Evolutionary conservation across 2,329 filamentous ascomycete genomes (phyloP).

Genomic region (Colletotrichum endophyticum): DNA sequence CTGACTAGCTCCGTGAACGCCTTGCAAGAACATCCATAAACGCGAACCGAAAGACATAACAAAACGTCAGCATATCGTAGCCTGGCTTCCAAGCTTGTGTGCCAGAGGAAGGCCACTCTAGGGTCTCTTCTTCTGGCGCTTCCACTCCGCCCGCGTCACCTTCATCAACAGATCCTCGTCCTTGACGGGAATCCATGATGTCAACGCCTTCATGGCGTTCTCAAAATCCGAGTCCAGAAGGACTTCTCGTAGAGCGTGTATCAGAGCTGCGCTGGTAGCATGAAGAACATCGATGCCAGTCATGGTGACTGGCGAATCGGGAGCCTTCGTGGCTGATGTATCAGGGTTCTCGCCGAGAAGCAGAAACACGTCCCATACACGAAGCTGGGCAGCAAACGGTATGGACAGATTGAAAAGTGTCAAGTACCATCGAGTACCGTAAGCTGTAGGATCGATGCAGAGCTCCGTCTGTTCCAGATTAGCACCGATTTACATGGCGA

Average conservation of each 20-base stretch:
- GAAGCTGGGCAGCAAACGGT: slow-evolving; percentile 90
- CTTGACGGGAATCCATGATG: slow-evolving; percentile 90
- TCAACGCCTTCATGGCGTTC: slow-evolving; percentile 96
- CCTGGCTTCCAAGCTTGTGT: neutral
- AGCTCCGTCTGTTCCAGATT: slow-evolving; percentile 66
- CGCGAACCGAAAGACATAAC: neutral
- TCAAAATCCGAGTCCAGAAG: slow-evolving; percentile 94
- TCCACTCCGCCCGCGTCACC: slow-evolving; percentile 88
- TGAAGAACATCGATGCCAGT: slow-evolving; percentile 83
- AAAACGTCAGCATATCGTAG: neutral
- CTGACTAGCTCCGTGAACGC: slow-evolving; percentile 5
- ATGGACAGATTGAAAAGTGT: slow-evolving; percentile 98
- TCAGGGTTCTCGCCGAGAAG: slow-evolving; percentile 78
- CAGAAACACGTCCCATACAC: slow-evolving; percentile 98
- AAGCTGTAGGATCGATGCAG: slow-evolving; percentile 85
- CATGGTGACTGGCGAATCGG: slow-evolving; percentile 1
- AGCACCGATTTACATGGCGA: neutral
- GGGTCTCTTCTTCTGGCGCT: slow-evolving; percentile 55
- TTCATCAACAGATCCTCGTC: slow-evolving; percentile 94
- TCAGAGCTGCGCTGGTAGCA: slow-evolving; percentile 85
- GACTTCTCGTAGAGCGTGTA: slow-evolving; percentile 88
- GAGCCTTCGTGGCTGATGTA: slow-evolving; percentile 20
- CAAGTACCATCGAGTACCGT: slow-evolving; percentile 95
- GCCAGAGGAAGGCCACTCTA: slow-evolving; percentile 28
- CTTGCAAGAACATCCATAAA: slow-evolving; percentile 7